phyloP scores from a whole-genome alignment of 768 basidiomycete species.

The Cystobasidium ongulense region DNA sequence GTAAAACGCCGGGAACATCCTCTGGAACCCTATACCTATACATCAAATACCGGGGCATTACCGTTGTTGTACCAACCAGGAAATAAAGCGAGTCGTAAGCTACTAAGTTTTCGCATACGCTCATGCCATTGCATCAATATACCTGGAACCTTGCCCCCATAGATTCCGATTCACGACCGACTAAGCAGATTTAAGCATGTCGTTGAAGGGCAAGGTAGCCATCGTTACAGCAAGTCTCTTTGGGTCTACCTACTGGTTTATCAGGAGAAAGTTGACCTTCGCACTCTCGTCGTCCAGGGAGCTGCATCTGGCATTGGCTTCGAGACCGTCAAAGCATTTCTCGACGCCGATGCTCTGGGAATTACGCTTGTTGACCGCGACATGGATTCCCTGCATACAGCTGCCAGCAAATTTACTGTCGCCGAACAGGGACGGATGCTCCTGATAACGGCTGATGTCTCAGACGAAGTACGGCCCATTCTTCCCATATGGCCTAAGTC shows the following conservation, averaged over 20 bases:
- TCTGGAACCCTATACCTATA: too few relatives aligned
- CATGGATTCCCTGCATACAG: background rate
- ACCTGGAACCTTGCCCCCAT: too few relatives aligned
- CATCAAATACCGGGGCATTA: too few relatives aligned
- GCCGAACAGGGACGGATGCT: background rate
- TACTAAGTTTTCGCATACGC: too few relatives aligned
- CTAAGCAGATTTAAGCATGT: too few relatives aligned
- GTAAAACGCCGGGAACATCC: too few relatives aligned
- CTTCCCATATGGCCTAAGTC: background rate
- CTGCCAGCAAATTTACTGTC: background rate
- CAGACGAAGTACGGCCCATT: background rate
- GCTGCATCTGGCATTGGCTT: background rate
- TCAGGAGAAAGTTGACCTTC: background rate
- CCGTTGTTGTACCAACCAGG: too few relatives aligned
- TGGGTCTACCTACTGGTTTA: background rate
- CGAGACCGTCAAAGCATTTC: background rate
- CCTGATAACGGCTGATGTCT: background rate
- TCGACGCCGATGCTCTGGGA: background rate
- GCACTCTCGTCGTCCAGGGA: background rate
- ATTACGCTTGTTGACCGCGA: background rate
- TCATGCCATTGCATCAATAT: too few relatives aligned
- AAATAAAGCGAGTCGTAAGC: too few relatives aligned
- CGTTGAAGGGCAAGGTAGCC: background rate
- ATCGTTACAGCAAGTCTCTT: slow-evolving; percentile 1
- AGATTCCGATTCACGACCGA: too few relatives aligned